Base-by-base conservation (phyloP, 805 yeast species). In the Diddensiella santjacobensis region DNA sequence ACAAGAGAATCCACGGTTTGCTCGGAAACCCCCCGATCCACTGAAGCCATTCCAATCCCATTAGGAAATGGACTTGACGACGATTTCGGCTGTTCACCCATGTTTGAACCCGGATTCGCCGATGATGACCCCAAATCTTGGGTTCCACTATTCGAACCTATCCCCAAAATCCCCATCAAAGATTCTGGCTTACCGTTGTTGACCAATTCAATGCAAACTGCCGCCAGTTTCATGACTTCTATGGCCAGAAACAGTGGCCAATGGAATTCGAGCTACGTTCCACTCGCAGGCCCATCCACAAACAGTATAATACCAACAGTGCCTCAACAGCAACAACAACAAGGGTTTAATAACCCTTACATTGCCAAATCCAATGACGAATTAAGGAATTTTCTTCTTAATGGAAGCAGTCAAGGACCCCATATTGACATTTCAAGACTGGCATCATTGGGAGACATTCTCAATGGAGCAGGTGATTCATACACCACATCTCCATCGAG, bases 61-160 rank as follows among this genome's bases (percentile, higher is more conserved):
- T 26, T 26, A 26, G 13, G 8, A 8, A 26, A 26, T 26, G 38
- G 20, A n/a, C 13, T 4, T 11, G 45, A 35, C 10, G 15, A 8
- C 6, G 20, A 35, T 17, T 35, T 35, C 15, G 38, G 20, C 6
- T 35, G 20, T 33, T 19, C 39, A 3, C 40, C 45, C 13, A 42
- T 42, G 45, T 42, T 29, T 20, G 26, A 35, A 4, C 38, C n/a
- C 17, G 17, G 8, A 8, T n/a, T n/a, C 15, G 38, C 40, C 3
- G 45, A 18, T 4, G 48, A 41, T 15, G 45, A 45, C 48, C 49
- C 49, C 11, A 23, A 13, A 19, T 22, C 31, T 11, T 46, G 49
- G 49, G 38, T 31, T 6, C 37, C 49, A 2, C 26, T 46, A 13
- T 46, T 44, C 38, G 45, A 18, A 17, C 20, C 38, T 17, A 17